Conservation (phyloP, 1,284 basidiomycete genomes). For the Trichosporon coremiiforme region DNA sequence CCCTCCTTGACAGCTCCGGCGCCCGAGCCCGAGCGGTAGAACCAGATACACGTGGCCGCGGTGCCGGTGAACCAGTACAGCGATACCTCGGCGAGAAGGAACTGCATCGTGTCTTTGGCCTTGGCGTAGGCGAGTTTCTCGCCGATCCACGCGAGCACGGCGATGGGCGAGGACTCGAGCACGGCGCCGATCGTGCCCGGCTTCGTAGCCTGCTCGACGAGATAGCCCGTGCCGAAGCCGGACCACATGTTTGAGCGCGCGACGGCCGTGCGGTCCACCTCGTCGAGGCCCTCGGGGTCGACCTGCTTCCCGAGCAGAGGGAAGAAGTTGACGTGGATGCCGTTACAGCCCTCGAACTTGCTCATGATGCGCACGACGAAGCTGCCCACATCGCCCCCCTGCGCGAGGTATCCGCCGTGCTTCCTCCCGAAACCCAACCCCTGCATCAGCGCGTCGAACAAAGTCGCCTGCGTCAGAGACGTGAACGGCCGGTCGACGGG, state of each 20-base stretch:
- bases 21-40: constrained; percentile 53
- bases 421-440: constrained; percentile 47
- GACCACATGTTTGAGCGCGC: constrained; percentile 25
- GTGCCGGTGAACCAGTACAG: constrained; percentile 57
- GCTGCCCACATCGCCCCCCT: constrained; percentile 54
- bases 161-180: constrained; percentile 52
- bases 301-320: constrained; percentile 27
- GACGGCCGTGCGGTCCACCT: constrained; percentile 24
- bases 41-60: constrained; percentile 56
- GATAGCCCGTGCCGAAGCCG: constrained; percentile 28
- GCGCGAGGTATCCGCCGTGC: constrained; percentile 47
- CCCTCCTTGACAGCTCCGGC: constrained; percentile 22
- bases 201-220: constrained; percentile 48
- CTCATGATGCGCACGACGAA: constrained; percentile 39
- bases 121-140: constrained; percentile 50
- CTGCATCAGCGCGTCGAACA: constrained; percentile 51
- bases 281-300: constrained; percentile 26
- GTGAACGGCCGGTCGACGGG: constrained; percentile 46
- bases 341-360: constrained; percentile 38
- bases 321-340: constrained; percentile 45
- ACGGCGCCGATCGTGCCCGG: constrained; percentile 56
- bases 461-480: constrained; percentile 39
- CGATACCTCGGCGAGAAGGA: constrained; percentile 51
- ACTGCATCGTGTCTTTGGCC: constrained; percentile 26
- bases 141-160: constrained; percentile 57